Conservation (phyloP, 805 yeast species). For the Lipomyces spencermartinsiae region DNA sequence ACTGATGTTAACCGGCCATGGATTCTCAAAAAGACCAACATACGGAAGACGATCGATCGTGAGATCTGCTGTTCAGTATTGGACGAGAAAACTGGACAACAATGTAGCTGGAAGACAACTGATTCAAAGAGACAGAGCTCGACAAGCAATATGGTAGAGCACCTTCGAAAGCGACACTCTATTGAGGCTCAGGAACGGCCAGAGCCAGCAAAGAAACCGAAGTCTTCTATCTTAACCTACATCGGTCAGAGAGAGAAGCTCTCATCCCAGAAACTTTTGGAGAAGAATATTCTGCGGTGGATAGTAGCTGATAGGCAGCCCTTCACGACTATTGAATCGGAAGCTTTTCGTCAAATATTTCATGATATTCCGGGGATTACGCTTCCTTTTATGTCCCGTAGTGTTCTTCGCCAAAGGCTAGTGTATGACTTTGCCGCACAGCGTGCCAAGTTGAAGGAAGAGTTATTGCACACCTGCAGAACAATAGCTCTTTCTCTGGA, state of each 20-base stretch:
- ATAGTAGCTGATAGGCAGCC: slow-evolving; percentile 6
- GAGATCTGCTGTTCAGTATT: slow-evolving; percentile 1
- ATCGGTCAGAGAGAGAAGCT: slow-evolving; percentile 8
- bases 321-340: slow-evolving; percentile 1
- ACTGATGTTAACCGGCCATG: slow-evolving; percentile 4
- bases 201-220: slow-evolving; percentile 10
- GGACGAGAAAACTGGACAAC: slow-evolving; percentile 7
- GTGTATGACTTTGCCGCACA: neutral
- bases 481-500: slow-evolving; percentile 5
- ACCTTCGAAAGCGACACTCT: slow-evolving; percentile 6
- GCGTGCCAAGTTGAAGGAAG: neutral
- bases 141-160: slow-evolving; percentile 7
- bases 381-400: slow-evolving; percentile 7
- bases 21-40: neutral
- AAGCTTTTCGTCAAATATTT: slow-evolving; percentile 4
- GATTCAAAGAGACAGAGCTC: slow-evolving; percentile 9
- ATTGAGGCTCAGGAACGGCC: slow-evolving; percentile 10
- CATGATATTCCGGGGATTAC: slow-evolving; percentile 8
- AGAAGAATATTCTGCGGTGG: slow-evolving; percentile 4
- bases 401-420: neutral
- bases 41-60: slow-evolving; percentile 7
- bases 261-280: slow-evolving; percentile 3
- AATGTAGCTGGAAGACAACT: slow-evolving; percentile 5
- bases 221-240: slow-evolving; percentile 6
- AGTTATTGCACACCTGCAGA: neutral